A percentile compares a stretch with the other conserved stretches of the same genome.
Conservation (phyloP, 352 stramenopile species). For the Pythium folliculosum region DNA sequence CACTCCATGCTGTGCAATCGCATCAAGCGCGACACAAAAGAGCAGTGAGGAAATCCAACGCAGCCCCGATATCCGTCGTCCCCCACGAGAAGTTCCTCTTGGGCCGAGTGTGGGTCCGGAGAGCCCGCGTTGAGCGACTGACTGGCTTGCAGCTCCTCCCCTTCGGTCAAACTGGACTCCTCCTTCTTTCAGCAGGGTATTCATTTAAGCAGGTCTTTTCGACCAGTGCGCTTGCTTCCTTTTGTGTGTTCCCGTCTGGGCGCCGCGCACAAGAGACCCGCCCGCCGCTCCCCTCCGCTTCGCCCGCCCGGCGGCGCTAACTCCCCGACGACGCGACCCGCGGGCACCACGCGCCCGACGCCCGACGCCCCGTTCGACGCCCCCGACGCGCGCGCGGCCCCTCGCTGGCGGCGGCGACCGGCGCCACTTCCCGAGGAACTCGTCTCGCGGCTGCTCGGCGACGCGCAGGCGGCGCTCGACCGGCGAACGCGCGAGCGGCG, state of each 20-base stretch:
- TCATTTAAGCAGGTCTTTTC: background rate
- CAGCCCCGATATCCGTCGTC: too few species aligned
- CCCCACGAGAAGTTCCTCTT: too few species aligned
- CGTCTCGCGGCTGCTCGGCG: background rate
- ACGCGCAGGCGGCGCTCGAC: background rate
- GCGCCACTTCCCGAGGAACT: conserved; percentile 1
- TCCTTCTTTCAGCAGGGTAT: background rate
- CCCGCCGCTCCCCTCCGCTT: too few species aligned
- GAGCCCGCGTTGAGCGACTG: too few species aligned
- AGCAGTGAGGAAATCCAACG: too few species aligned
- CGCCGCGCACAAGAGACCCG: conserved; percentile 4
- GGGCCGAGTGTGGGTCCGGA: too few species aligned
- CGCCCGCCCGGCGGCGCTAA: background rate
- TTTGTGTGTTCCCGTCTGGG: background rate
- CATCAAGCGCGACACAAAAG: too few species aligned
- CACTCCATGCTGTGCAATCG: too few species aligned
- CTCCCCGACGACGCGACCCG: background rate
- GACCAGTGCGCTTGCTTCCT: background rate
- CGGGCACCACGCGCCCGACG: background rate
- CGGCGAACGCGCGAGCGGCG: conserved; percentile 3
- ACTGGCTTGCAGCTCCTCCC: background rate
- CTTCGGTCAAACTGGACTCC: background rate
- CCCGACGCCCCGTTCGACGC: background rate
- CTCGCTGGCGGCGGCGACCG: background rate
- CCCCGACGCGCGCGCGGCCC: too few species aligned